These are phyloP conservation scores for Trypanosoma cruzi DNA, from an alignment of 208 protist genomes.

Conservation along the genomic window DNA sequence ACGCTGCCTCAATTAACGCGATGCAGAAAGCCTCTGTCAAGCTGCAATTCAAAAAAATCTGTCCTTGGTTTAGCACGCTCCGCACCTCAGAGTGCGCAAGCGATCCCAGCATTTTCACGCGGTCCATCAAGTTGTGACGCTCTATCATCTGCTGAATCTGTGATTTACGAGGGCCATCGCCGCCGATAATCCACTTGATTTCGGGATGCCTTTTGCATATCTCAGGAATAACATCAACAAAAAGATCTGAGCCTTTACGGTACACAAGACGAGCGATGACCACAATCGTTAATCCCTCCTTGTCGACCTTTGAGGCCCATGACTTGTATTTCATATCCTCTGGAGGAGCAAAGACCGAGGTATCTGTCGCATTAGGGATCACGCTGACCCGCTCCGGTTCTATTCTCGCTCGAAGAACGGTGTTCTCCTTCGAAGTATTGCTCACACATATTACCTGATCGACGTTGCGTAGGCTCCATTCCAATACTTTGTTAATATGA, in stretches of 20 bases:
- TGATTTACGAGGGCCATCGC: conserved; percentile 96
- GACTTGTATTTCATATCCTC: conserved; percentile 93
- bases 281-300: conserved; percentile 93
- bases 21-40: conserved; percentile 99
- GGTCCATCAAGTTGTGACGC: conserved; percentile 95
- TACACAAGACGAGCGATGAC: conserved; percentile 97
- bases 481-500: conserved; percentile 97
- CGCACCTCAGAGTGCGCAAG: conserved; percentile 92
- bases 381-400: conserved; percentile 94
- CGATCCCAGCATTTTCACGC: conserved; percentile 96
- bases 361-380: conserved; percentile 98
- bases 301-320: conserved; percentile 85
- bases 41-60: conserved; percentile 99
- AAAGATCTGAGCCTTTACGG: conserved; percentile 97
- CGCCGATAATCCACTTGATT: conserved; percentile 97
- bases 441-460: conserved; percentile 99
- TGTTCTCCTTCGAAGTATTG: conserved; percentile 98
- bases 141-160: conserved; percentile 98
- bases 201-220: conserved; percentile 94
- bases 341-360: conserved; percentile 82
- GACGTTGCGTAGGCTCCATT: conserved; percentile 95
- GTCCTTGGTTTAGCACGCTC: conserved; percentile 93
- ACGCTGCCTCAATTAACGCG: conserved; percentile 97
- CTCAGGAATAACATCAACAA: conserved; percentile 96
- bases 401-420: conserved; percentile 94